Evolutionary conservation across 306 rosid genomes (phyloP).

Genomic region (Crotalaria pallida): DNA sequence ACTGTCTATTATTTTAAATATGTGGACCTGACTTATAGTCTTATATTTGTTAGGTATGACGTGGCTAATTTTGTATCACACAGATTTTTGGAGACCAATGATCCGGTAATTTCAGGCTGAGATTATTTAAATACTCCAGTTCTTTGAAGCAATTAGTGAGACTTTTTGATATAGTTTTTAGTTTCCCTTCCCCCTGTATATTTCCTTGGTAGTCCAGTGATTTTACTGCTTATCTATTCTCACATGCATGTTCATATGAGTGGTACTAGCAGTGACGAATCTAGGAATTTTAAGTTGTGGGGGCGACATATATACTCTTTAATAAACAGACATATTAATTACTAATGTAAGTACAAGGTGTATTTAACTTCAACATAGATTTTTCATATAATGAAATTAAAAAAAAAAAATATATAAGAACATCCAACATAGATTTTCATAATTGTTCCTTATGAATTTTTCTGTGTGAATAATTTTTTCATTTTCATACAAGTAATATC

Average conservation of each 20-base stretch:
- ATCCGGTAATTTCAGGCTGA: conserved; percentile 67
- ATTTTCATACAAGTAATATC: too few relatives aligned
- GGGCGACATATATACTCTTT: too few relatives aligned
- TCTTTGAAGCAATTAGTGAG: background rate
- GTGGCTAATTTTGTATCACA: conserved; percentile 79
- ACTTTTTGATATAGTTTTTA: conserved; percentile 9
- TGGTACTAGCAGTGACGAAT: too few relatives aligned
- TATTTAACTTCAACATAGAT: too few relatives aligned
- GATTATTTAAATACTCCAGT: conserved; percentile 15
- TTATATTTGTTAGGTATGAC: conserved; percentile 65
- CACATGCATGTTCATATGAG: background rate
- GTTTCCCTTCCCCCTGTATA: background rate
- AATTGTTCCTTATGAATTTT: too few relatives aligned
- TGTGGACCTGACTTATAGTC: conserved; percentile 13
- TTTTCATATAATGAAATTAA: too few relatives aligned
- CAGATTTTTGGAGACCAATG: conserved; percentile 74
- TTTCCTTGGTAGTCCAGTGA: conserved; percentile 10
- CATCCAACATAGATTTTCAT: too few relatives aligned
- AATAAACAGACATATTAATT: too few relatives aligned
- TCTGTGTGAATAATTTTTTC: too few relatives aligned
- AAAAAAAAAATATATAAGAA: too few relatives aligned
- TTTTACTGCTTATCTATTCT: background rate
- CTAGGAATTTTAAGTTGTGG: too few relatives aligned
- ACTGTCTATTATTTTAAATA: background rate
- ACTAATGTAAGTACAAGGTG: too few relatives aligned